Evolutionary conservation across 1,284 basidiomycete species (phyloP), one percentile per base, ranked within the genome.

Genomic region (Pseudozyma hubeiensis): DNA sequence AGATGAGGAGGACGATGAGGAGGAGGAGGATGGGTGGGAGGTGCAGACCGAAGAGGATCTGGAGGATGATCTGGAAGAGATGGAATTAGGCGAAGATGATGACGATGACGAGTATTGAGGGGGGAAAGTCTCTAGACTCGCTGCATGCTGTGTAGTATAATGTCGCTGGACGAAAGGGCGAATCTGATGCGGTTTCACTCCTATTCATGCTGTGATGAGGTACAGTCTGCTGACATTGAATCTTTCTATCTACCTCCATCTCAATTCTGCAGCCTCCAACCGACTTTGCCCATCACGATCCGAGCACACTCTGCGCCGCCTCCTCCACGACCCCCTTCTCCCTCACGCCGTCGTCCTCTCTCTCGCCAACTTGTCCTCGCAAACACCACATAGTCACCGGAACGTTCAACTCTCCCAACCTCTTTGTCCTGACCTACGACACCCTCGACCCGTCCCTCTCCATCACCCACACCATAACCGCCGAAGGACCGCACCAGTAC

Each of bases 401-500:
- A 6, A 81, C 79, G 0, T 81, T 81, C 58, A 81, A 81, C 58
- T 67, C 69, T 2, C 48, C 54, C n/a, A n/a, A 47, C 4, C 66
- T 81, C 4, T 75, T 75, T 48, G 68, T 81, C 1, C 56, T 81
- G 1, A 30, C 64, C 5, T 81, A 75, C 64, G 77, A 81, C 47
- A 37, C 53, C 24, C 55, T 74, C 30, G 37, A 33, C 11, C 35
- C 60, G 7, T 24, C 48, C 4, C 72, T 81, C 2, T 14, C 47
- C 17, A 51, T 81, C 45, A 10, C 37, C 4, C 58, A 67, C 19
- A 52, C 43, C n/a, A 33, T 69, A 10, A 30, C 33, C 3, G 66
- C 47, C 34, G 48, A 77, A 39, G 79, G 79, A 0, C 79, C 79
- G 13, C 79, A 81, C 41, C 78, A 79, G 50, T 81, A 74, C 41